A percentile compares a stretch with the other conserved stretches of the same genome.
phyloP scores from a whole-genome alignment of 148 eudicot species.

The Vaccinium myrtillus region DNA sequence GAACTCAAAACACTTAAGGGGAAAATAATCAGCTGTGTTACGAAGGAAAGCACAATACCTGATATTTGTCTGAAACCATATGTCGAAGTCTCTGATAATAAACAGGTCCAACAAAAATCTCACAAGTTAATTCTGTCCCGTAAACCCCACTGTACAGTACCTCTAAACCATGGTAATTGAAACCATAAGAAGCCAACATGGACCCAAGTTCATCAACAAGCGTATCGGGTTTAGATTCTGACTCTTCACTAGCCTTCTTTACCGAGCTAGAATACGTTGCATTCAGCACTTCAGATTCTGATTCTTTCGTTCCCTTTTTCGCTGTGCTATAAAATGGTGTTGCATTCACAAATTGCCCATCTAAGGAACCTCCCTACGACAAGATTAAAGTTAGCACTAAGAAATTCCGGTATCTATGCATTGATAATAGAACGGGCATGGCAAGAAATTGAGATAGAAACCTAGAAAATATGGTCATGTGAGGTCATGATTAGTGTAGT shows the following conservation, averaged over 20 bases:
- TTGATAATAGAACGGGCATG: background rate
- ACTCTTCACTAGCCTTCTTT: slow-evolving; percentile 36
- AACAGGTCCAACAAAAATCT: slow-evolving; percentile 94
- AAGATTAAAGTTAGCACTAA: slow-evolving; percentile 5
- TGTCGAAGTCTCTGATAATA: slow-evolving; percentile 92
- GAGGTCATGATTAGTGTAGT: background rate
- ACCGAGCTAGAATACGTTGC: slow-evolving; percentile 25
- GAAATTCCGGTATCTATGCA: background rate
- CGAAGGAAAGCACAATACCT: slow-evolving; percentile 43
- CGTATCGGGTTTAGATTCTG: slow-evolving; percentile 40
- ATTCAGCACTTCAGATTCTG: slow-evolving; percentile 31
- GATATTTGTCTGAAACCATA: slow-evolving; percentile 97
- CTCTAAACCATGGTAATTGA: slow-evolving; percentile 73
- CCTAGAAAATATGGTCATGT: background rate
- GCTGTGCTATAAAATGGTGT: slow-evolving; percentile 62
- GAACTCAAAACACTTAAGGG: background rate
- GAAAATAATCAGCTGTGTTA: background rate
- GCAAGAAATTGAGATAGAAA: background rate
- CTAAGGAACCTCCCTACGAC: slow-evolving; percentile 73
- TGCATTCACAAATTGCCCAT: slow-evolving; percentile 79
- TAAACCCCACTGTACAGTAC: slow-evolving; percentile 86
- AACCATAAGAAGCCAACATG: slow-evolving; percentile 58
- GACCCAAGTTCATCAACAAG: slow-evolving; percentile 83
- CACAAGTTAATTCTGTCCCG: slow-evolving; percentile 81
- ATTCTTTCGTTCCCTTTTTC: slow-evolving; percentile 35